Evolutionary conservation across 1,284 basidiomycete species (phyloP).

Genomic region (Puccinia hordei): DNA sequence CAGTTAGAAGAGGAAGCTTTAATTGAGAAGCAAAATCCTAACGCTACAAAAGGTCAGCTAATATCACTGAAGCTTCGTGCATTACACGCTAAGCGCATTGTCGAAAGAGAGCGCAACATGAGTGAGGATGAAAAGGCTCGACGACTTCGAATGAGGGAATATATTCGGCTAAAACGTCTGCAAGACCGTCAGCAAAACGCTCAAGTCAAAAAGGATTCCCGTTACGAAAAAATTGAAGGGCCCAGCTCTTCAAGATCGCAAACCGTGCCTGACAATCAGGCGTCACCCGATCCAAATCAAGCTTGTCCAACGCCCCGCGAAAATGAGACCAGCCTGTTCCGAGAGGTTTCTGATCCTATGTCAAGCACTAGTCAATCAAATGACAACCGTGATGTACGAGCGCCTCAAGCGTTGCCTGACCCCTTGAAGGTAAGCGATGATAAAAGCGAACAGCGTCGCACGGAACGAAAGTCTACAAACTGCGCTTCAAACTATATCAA

Average conservation of each 20-base stretch:
- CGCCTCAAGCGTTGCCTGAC: neutral
- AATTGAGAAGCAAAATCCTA: slow-evolving; percentile 41
- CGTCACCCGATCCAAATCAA: neutral
- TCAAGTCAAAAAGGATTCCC: no score
- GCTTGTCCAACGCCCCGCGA: neutral
- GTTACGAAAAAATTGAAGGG: no score
- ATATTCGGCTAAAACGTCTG: slow-evolving; percentile 30
- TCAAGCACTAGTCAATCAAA: slow-evolving; percentile 12
- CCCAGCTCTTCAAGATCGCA: slow-evolving; percentile 15
- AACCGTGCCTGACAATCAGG: neutral
- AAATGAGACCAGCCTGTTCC: neutral
- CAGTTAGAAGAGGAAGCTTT: slow-evolving; percentile 44
- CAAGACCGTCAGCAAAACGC: neutral
- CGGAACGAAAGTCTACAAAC: neutral
- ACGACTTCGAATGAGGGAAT: slow-evolving; percentile 23
- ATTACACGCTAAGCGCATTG: slow-evolving; percentile 33
- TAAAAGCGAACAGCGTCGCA: neutral
- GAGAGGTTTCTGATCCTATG: neutral
- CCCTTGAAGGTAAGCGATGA: slow-evolving; percentile 6
- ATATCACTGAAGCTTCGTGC: slow-evolving; percentile 44
- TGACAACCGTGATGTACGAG: neutral
- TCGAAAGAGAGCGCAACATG: slow-evolving; percentile 34
- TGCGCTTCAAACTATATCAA: neutral
- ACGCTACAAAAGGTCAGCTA: slow-evolving; percentile 30
- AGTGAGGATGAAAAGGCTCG: slow-evolving; percentile 36